phyloP scores from a whole-genome alignment of 2,329 filamentous ascomycete species.

The Colletotrichum simmondsii region DNA sequence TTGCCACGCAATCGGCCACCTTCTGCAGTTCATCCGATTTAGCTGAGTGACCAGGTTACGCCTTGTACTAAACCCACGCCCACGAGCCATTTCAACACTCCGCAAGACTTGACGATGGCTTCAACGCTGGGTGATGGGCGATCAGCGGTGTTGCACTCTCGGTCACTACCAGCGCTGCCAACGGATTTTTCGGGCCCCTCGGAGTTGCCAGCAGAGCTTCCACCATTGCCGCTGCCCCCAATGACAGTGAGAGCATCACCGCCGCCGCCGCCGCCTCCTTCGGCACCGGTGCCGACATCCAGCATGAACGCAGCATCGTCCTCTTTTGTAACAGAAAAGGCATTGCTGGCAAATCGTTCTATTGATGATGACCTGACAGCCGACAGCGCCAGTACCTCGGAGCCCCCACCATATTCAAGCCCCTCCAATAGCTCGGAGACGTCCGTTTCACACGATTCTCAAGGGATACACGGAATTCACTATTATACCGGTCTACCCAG shows the following conservation, averaged over 20 bases:
- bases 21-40: not conserved
- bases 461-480: slow-evolving; percentile 41
- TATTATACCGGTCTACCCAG: slow-evolving; percentile 59
- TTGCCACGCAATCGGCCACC: not conserved
- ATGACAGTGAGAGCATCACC: not conserved
- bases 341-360: not conserved
- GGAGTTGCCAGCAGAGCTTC: not conserved
- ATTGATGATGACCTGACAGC: not conserved
- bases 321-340: slow-evolving; percentile 11
- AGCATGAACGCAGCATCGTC: not conserved
- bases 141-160: not conserved
- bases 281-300: not conserved
- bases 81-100: not conserved
- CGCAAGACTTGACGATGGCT: not conserved
- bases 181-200: not conserved
- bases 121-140: not conserved
- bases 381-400: slow-evolving; percentile 11
- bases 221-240: slow-evolving; percentile 6
- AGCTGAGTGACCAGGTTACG: not conserved
- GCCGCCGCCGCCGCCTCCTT: not conserved
- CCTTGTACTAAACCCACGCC: not conserved
- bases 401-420: slow-evolving; percentile 49
- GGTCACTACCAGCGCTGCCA: not conserved
- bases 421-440: slow-evolving; percentile 39
- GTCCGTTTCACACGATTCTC: slow-evolving; percentile 14